phyloP scores from a whole-genome alignment of 352 stramenopile species.

The Phytophthora rubi region DNA sequence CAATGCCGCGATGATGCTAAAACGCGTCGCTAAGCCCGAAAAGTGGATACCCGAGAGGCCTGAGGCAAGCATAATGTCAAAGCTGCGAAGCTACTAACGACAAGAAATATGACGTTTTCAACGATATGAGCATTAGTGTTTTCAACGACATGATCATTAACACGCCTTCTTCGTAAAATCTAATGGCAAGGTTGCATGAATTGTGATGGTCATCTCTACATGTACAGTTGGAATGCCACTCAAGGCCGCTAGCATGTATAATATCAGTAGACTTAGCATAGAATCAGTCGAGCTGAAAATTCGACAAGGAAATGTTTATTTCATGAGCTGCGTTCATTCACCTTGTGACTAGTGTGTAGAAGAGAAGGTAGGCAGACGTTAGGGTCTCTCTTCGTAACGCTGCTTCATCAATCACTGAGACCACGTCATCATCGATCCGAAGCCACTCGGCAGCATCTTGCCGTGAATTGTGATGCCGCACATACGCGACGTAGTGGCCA shows the following conservation, averaged over 20 bases:
- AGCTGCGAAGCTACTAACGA: not conserved
- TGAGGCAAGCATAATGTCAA: not conserved
- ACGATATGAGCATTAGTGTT: too few species aligned
- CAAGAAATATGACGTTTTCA: not conserved
- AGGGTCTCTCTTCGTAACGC: not conserved
- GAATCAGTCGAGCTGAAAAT: not conserved
- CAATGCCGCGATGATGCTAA: conserved; percentile 10
- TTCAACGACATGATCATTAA: too few species aligned
- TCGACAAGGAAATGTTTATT: not conserved
- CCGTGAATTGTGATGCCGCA: not conserved
- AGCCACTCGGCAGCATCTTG: not conserved
- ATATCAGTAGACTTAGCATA: too few species aligned
- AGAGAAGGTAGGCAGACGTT: not conserved
- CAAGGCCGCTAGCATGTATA: too few species aligned
- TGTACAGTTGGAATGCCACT: too few species aligned
- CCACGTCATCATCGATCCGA: conserved; percentile 2
- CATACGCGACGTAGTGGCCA: conserved; percentile 73
- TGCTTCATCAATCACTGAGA: not conserved
- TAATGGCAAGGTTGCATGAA: too few species aligned
- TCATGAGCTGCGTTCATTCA: not conserved
- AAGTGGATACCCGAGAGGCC: too few species aligned
- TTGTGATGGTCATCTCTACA: too few species aligned
- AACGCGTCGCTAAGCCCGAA: not conserved
- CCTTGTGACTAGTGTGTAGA: not conserved
- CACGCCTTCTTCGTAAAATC: too few species aligned